Evolutionary conservation across 1,284 basidiomycete genomes (phyloP).

Genomic region (Neotropicomus parvogracilis): DNA sequence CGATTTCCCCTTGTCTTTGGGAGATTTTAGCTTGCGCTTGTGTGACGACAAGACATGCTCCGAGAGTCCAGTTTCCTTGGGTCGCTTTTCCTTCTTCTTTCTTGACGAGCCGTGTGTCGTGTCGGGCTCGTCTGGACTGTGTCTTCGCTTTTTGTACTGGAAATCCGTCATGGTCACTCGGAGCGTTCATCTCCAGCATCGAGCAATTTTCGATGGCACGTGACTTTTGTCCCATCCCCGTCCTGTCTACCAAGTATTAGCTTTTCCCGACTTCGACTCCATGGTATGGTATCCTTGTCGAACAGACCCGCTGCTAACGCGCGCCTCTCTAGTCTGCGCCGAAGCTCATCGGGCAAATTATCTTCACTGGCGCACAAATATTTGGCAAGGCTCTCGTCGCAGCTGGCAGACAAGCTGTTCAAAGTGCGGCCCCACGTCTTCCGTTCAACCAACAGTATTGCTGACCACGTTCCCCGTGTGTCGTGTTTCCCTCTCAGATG

Average conservation of each 20-base stretch:
- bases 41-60: slow-evolving; percentile 10
- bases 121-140: slow-evolving; percentile 26
- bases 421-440: slow-evolving; percentile 62
- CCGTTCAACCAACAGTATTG: not conserved
- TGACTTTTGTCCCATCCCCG: slow-evolving; percentile 5
- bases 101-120: slow-evolving; percentile 19
- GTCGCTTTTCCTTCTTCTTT: slow-evolving; percentile 32
- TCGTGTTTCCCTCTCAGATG: slow-evolving; percentile 52
- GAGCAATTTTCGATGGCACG: slow-evolving; percentile 22
- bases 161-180: slow-evolving; percentile 20
- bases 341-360: slow-evolving; percentile 77
- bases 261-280: slow-evolving; percentile 8
- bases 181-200: too few relatives aligned
- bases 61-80: slow-evolving; percentile 2
- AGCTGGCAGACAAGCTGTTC: slow-evolving; percentile 88
- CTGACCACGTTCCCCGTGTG: slow-evolving; percentile 9
- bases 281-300: slow-evolving; percentile 23
- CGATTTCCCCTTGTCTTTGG: slow-evolving; percentile 43
- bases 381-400: slow-evolving; percentile 90
- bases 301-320: not conserved
- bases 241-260: not conserved
- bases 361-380: slow-evolving; percentile 77
- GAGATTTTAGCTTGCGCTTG: slow-evolving; percentile 8
- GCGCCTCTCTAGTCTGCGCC: slow-evolving; percentile 59
- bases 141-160: slow-evolving; percentile 55